Base-by-base conservation (phyloP, 2,329 filamentous ascomycete species). In the Rutstroemia sp. region DNA sequence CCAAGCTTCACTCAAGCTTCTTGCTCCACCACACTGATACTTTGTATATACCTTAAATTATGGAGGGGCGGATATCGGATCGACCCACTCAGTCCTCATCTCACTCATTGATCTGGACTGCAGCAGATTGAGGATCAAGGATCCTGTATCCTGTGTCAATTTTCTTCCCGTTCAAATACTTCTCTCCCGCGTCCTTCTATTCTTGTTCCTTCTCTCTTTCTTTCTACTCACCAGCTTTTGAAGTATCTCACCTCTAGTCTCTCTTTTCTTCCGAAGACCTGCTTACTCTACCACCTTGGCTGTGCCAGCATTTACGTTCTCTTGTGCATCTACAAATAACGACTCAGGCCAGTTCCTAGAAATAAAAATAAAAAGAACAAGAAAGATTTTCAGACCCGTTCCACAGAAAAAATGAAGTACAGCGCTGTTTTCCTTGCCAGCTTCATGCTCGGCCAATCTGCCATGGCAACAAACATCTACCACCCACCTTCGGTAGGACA, bases 401-500 rank as follows among this genome's bases (percentile, higher is more conserved):
- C 44, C 27, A 19, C 34, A 39, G n/a, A 14, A 17, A 49, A 54
- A 49, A 54, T 54, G 51, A 54, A 54, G 44, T 54, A 34, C 51
- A 54, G 48, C 51, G 44, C 51, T 44, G 12, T 54, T 17, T 36
- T 54, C 14, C 51, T 54, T 23, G 51, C 51, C 44, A 54, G 51
- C 51, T 27, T 54, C 21, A 44, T 17, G 44, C 51, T 54, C 30
- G 51, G 51, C 51, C 51, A 54, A 54, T 54, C 51, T n/a, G 51
- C 25, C 16, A 48, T 54, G 42, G 51, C 51, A 39, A 30, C 51
- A 19, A 54, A 54, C 34, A 42, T 54, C 23, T 40, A 54, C 39
- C 51, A 45, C 39, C 44, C 42, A 40, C 38, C 38, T n/a, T n/a
- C 14, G 17, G 51, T 30, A 25, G 51, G 44, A 44, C 44, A 54